Evolutionary conservation across 2,329 filamentous ascomycete species (phyloP), one percentile per base, ranked within the genome.

Genomic region (Drechslerella coelobrocha): DNA sequence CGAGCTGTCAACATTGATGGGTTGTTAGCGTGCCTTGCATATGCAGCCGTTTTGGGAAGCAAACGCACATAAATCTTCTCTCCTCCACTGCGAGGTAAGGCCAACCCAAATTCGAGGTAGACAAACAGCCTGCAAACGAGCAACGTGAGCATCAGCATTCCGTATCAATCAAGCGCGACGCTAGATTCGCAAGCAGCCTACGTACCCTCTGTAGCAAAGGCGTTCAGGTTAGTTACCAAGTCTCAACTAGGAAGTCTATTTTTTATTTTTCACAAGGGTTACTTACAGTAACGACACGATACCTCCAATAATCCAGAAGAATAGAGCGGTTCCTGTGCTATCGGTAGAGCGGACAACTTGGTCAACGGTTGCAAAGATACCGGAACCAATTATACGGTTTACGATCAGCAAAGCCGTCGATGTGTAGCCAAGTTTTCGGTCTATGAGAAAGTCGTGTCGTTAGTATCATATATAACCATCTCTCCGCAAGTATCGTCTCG

Each of bases 51-150:
- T 29, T 61, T 56, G 41, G 52, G 45, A 14, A 60, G 50, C 39
- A 57, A 69, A 69, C 65, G 65, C 65, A 69, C 65, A 62, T 69
- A 69, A 7, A 86, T 85, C 80, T 88, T 88, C 73, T 88, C 85
- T 21, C 86, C 86, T 14, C 86, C 86, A 14, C 84, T 86, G 31
- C 83, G 81, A 3, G 86, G 86, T 39, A 87, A 85, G 3, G 84
- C 84, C 2, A 85, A 80, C 17, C 85, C 86, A 73, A 87, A 87
- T 74, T 88, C 86, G 53, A 88, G 81, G 76, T 84, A 88, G 4
- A 88, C 84, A 62, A 82, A 83, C 10, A 88, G 79, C 17, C 85
- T 85, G 21, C 45, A 29, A 10, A 68, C 52, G 27, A 61, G 12
- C 37, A 27, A 17, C 26, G 41, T 68, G 17, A 68, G 63, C 56